phyloP scores from a whole-genome alignment of 192 early-diverging fungal species.

The Mortierella alpina region DNA sequence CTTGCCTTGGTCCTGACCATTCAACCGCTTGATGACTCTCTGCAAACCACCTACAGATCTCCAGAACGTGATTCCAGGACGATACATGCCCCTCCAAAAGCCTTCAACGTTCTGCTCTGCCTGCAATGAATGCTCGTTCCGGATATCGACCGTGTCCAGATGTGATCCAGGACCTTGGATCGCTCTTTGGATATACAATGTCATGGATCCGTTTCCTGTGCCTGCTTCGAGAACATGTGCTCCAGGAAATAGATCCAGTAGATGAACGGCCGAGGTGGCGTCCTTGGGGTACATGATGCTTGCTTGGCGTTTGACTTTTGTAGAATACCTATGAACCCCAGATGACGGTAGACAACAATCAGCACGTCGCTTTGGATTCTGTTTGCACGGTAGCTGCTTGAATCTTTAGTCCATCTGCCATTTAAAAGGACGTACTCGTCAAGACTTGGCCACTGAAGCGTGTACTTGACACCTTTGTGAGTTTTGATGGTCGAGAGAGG shows the following conservation, averaged over 20 bases:
- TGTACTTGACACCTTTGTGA: slow-evolving; percentile 25
- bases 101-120: slow-evolving; percentile 59
- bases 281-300: slow-evolving; percentile 77
- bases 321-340: slow-evolving; percentile 25
- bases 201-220: slow-evolving; percentile 74
- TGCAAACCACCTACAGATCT: slow-evolving; percentile 40
- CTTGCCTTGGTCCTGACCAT: slow-evolving; percentile 2
- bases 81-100: slow-evolving; percentile 64
- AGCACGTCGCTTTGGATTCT: too few relatives aligned
- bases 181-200: slow-evolving; percentile 69
- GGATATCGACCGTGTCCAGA: slow-evolving; percentile 69
- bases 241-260: slow-evolving; percentile 68
- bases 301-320: slow-evolving; percentile 43
- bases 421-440: slow-evolving; percentile 29
- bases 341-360: too few relatives aligned
- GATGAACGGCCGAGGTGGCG: slow-evolving; percentile 61
- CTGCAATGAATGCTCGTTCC: slow-evolving; percentile 51
- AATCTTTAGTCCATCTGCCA: neutral
- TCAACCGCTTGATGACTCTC: slow-evolving; percentile 29
- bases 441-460: slow-evolving; percentile 41
- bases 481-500: slow-evolving; percentile 31
- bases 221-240: slow-evolving; percentile 73
- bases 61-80: slow-evolving; percentile 57
- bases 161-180: slow-evolving; percentile 49
- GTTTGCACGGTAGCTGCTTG: neutral